These are phyloP conservation scores for Patellaria atrata DNA, from an alignment of 495 filamentous ascomycete species.

Conservation along the genomic window DNA sequence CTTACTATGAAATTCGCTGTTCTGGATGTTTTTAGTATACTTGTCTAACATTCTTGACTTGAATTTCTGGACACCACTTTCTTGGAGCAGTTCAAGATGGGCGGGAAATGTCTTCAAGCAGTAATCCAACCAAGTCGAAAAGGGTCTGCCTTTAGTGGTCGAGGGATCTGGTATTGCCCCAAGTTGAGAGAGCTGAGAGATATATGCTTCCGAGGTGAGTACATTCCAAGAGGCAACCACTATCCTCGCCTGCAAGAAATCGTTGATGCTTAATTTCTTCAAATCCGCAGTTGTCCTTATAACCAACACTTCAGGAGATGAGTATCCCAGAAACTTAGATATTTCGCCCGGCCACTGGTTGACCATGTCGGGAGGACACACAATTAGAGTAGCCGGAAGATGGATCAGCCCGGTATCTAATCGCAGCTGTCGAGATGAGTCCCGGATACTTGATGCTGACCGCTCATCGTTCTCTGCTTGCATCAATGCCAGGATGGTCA, in stretches of 20 bases:
- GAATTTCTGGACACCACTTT: conserved; percentile 20
- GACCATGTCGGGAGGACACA: conserved; percentile 48
- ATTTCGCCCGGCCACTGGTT: conserved; percentile 55
- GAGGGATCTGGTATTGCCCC: conserved; percentile 34
- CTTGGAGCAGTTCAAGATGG: conserved; percentile 28
- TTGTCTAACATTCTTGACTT: conserved; percentile 21
- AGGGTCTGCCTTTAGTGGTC: conserved; percentile 30
- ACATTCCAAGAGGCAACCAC: conserved; percentile 40
- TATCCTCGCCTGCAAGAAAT: conserved; percentile 38
- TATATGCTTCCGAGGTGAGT: conserved; percentile 34
- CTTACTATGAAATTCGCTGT: conserved; percentile 11
- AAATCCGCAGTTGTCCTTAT: conserved; percentile 28
- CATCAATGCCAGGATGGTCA: conserved; percentile 52
- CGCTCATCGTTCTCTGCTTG: conserved; percentile 29
- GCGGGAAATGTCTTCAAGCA: conserved; percentile 29
- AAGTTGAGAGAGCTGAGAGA: conserved; percentile 35
- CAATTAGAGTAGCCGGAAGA: conserved; percentile 51
- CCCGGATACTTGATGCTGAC: too few species aligned
- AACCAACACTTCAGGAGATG: conserved; percentile 29
- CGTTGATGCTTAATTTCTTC: conserved; percentile 22
- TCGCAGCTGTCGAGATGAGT: too few species aligned
- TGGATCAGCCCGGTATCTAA: conserved; percentile 29
- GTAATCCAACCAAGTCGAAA: conserved; percentile 39
- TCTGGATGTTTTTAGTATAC: conserved; percentile 15
- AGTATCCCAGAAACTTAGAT: conserved; percentile 37